These are phyloP conservation scores for Baudoinia panamericana DNA, from an alignment of 495 filamentous ascomycete genomes.

Conservation along the genomic window DNA sequence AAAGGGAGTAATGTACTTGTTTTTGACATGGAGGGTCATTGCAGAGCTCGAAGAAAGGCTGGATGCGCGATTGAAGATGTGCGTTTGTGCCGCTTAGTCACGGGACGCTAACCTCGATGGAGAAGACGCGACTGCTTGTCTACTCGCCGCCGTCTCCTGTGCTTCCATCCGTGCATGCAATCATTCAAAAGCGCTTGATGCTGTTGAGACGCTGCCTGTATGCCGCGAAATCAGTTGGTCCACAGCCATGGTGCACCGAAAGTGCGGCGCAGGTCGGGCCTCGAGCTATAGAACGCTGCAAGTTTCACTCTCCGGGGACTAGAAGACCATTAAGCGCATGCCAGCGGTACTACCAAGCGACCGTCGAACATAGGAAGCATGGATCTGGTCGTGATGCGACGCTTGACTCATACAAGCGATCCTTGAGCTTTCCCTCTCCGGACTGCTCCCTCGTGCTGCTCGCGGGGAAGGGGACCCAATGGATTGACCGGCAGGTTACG, in stretches of 20 bases:
- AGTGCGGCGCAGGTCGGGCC: too few relatives aligned
- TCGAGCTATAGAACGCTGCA: too few relatives aligned
- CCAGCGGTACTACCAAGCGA: too few relatives aligned
- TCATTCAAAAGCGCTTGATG: conserved; percentile 11
- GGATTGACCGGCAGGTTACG: conserved; percentile 38
- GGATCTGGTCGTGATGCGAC: neutral
- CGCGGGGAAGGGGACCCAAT: conserved; percentile 12
- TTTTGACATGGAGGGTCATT: conserved; percentile 96
- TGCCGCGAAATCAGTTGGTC: conserved; percentile 1
- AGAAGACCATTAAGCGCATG: too few relatives aligned
- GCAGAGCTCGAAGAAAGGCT: conserved; percentile 6
- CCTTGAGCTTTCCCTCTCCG: conserved; percentile 9
- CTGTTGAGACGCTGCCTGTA: conserved; percentile 8
- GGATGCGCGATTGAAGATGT: neutral
- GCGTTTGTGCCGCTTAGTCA: too few relatives aligned
- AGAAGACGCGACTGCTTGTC: too few relatives aligned
- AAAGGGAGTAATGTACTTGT: conserved; percentile 50
- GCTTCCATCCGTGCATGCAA: neutral
- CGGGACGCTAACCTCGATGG: too few relatives aligned
- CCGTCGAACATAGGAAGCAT: too few relatives aligned
- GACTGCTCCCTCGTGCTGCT: conserved; percentile 5
- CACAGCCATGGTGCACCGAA: conserved; percentile 1
- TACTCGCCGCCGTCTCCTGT: too few relatives aligned
- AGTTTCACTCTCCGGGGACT: too few relatives aligned
- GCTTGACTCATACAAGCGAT: conserved; percentile 13